phyloP scores from a whole-genome alignment of 768 basidiomycete species.

The Bullera alba region DNA sequence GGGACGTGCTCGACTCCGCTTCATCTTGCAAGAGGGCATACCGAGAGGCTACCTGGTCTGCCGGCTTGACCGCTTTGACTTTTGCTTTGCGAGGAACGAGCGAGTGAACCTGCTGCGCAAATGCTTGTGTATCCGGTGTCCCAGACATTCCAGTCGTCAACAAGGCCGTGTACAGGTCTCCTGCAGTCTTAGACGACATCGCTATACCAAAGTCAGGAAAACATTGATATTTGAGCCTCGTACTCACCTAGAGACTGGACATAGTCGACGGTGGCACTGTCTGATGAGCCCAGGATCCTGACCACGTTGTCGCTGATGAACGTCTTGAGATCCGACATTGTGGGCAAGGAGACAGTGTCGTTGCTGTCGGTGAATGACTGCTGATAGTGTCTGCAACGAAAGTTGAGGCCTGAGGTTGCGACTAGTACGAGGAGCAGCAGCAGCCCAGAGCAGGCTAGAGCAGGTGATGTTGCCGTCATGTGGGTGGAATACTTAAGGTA shows the following conservation, averaged over 20 bases:
- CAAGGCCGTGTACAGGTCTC: constrained; percentile 68
- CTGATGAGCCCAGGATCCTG: constrained; percentile 72
- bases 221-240: constrained; percentile 1
- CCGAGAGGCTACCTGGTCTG: constrained; percentile 51
- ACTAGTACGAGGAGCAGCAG: no score
- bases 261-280: constrained; percentile 76
- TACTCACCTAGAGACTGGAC: constrained; percentile 72
- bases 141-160: constrained; percentile 72
- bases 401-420: no score
- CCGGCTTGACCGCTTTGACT: constrained; percentile 54
- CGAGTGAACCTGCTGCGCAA: constrained; percentile 67
- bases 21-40: constrained; percentile 78
- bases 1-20: constrained; percentile 45
- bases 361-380: no score
- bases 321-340: constrained; percentile 32
- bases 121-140: constrained; percentile 69
- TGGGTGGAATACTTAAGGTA: no score
- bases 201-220: constrained; percentile 49
- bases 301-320: constrained; percentile 48
- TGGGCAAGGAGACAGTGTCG: neutral
- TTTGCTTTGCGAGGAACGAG: constrained; percentile 73
- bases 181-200: constrained; percentile 73
- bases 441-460: no score
- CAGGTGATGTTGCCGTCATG: no score
- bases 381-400: no score